Conservation (phyloP, 805 yeast genomes). For the Metschnikowia rubicola region DNA sequence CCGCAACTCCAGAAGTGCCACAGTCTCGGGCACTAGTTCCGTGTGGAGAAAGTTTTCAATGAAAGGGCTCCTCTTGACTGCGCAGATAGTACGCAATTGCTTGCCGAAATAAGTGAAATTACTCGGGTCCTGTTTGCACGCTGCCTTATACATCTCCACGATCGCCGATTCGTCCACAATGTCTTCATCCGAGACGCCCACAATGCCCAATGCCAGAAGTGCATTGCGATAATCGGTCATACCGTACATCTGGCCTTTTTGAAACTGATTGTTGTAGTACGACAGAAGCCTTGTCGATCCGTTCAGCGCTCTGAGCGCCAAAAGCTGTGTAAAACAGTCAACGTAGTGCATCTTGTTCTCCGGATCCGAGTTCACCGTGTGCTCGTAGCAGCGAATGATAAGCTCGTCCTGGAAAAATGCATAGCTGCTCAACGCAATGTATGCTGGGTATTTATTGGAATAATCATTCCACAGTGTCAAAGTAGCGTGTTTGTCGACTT, state of each 20-base stretch:
- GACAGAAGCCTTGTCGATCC: constrained; percentile 23
- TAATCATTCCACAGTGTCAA: constrained; percentile 22
- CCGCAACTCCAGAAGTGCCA: constrained; percentile 35
- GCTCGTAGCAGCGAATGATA: constrained; percentile 39
- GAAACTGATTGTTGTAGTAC: constrained; percentile 26
- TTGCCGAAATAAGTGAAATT: constrained; percentile 36
- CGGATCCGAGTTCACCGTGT: constrained; percentile 32
- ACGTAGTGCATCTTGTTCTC: constrained; percentile 33
- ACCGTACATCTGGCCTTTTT: constrained; percentile 33
- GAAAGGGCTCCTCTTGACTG: constrained; percentile 21
- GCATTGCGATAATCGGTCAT: constrained; percentile 31
- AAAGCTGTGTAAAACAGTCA: constrained; percentile 30
- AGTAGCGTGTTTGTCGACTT: constrained; percentile 34
- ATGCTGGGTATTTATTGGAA: constrained; percentile 25
- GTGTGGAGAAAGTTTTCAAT: constrained; percentile 23
- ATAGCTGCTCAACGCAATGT: constrained; percentile 28
- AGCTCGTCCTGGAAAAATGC: constrained; percentile 38
- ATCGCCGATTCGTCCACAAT: constrained; percentile 33
- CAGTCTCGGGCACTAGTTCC: constrained; percentile 32
- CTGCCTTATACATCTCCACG: constrained; percentile 31
- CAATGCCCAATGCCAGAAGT: constrained; percentile 31
- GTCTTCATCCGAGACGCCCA: constrained; percentile 13
- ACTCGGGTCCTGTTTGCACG: constrained; percentile 31
- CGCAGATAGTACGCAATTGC: constrained; percentile 26
- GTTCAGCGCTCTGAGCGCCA: constrained; percentile 16